Evolutionary conservation across 176 grass and related monocot species (phyloP), one percentile per base, ranked within the genome.

Genomic region (Puya raimondii): DNA sequence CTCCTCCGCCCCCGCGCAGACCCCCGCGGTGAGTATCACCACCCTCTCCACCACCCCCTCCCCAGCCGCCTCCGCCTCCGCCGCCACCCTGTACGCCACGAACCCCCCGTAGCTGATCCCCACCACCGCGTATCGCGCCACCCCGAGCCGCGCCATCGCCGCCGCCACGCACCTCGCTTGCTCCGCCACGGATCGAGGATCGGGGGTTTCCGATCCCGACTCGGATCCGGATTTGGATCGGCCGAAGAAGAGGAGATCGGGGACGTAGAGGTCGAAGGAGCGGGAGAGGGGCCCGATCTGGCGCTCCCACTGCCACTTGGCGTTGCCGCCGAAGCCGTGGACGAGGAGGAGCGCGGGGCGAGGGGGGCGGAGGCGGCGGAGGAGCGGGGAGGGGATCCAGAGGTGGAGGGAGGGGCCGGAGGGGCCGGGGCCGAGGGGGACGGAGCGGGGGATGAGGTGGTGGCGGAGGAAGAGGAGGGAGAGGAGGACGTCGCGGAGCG

Each of bases 141-240:
- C 77, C 10, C 84, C 86, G 56, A 97, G 89, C 65, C 78, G 63
- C 5, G 70, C 82, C 93, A 90, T 97, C 63, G 84, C 93, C 56
- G 79, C 86, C 15, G 86, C 86, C 61, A 82, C 70, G 86, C 84
- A 88, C 14, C 76, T 48, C 10, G 93, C 89, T 78, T 97, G 93
- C 86, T 87, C 90, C 3, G 72, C 79, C 10, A 97, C 74, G 29
- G 89, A 88, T 15, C 86, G 93, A 48, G 87, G 73, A 26, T 79
- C 61, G 14, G 25, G 25, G 25, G 25, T 26, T 26, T 26, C 25
- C 25, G 25, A 26, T 26, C 1, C 25, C 25, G 25, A 26, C 2
- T 79, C 72, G 72, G 33, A 42, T 42, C 16, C 17, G 20, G 84
- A 74, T 64, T 64, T 66, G 12, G 84, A 81, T 22, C 67, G 27